Base-by-base conservation (phyloP, 345 rosid genomes). In the Turritis glabra region DNA sequence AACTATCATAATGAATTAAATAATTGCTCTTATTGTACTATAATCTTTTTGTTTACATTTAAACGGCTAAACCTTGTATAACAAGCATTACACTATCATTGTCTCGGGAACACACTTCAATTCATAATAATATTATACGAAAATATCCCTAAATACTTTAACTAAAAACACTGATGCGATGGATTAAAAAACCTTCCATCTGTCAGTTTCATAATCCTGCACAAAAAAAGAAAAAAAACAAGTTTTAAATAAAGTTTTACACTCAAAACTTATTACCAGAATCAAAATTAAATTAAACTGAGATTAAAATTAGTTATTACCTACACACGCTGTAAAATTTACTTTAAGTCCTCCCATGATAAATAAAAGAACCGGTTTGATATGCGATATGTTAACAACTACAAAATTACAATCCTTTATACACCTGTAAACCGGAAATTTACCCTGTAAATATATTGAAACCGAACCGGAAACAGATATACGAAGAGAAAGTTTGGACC, bases 391-490 rank as follows among this genome's bases (percentile, higher is more conserved):
- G 79, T 82, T 69, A 72, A 83, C 80, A 57, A 67, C 74, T 55
- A 61, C 55, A 48, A 79, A 78, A 67, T 57, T 76, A 80, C 77
- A 80, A 80, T 67, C 64, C 64, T 69, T 55, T 83, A 18, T 18
- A 81, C 79, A 84, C 87, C 96, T 92, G 88, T 58, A 56, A 75
- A 83, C 70, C 76, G 65, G 76, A 52, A 67, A 74, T 47, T 72
- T 7, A 19, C 29, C 71, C 56, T n/a, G 48, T 32, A 67, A 66
- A 64, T 18, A 77, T 51, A 41, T 62, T 47, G 82, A 53, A 43
- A 62, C 70, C 52, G 29, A 56, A 72, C 83, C 57, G 71, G 50
- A 53, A 60, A 54, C 73, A 79, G 62, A 67, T 48, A 63, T 56
- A 79, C 54, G 47, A 84, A 84, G 85, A 77, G 79, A 76, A 5